Evolutionary conservation across 2,329 filamentous ascomycete species (phyloP), one percentile per base, ranked within the genome.

Genomic region (Blumeria hordei): DNA sequence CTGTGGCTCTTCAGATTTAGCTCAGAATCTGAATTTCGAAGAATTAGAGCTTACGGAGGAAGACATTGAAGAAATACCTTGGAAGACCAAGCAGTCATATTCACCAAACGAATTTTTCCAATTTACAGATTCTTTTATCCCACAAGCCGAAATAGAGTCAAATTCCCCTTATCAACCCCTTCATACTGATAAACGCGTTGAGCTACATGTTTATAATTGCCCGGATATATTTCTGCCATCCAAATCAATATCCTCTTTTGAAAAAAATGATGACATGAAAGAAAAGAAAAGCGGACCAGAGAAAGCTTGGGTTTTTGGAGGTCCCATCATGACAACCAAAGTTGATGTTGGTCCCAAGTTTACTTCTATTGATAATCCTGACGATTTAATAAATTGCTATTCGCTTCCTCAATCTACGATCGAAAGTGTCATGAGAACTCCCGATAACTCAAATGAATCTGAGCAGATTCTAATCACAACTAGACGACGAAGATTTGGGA

Each of bases 101-200:
- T 59, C 64, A 63, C 53, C 62, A 60, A 61, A 71, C 69, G 14
- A 55, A 14, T 70, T 67, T 55, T 75, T 71, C 18, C 58, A 55
- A 34, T 64, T 62, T 52, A 62, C 61, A 65, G 83, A 71, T 67
- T 85, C 69, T 65, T 83, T 70, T 65, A 88, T 77, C 56, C 78
- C 79, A 0, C 77, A 81, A 59, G 87, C 86, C 6, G 88, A 95
- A 70, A 93, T 94, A 60, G 92, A 98, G 65, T 94, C 90, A 1
- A 95, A 90, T 64, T 85, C 88, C 4, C 87, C 90, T 1, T 96
- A 94, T 62, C 88, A 94, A 63, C 90, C 92, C 0, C 95, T 96
- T 70, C 90, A 96, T 66, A 92, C 88, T 0, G 88, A 96, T 64
- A 77, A 80, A 55, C 79, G 90, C 3, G 85, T 96, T 47, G 78